Evolutionary conservation across 306 rosid species (phyloP).

Genomic region (Dryas octopetala): DNA sequence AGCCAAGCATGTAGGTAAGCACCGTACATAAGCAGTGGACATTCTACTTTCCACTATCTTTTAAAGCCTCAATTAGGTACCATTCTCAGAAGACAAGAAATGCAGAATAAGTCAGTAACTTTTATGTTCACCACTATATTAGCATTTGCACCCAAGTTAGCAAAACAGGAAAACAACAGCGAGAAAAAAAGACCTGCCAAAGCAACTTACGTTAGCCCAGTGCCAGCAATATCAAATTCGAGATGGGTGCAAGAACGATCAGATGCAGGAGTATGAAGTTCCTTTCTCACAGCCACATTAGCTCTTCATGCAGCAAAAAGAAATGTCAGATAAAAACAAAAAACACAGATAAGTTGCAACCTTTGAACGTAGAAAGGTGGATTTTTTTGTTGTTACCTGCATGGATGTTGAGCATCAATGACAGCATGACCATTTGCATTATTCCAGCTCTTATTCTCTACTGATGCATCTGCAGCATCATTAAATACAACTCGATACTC

Average conservation of each 20-base stretch:
- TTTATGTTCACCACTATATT: not conserved
- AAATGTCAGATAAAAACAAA: constrained; percentile 29
- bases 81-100: not conserved
- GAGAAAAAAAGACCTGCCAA: not conserved
- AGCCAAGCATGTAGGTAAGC: constrained; percentile 12
- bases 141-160: too few relatives aligned
- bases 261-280: constrained; percentile 79
- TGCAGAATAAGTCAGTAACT: not conserved
- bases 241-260: constrained; percentile 97
- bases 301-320: constrained; percentile 59
- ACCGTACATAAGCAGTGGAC: constrained; percentile 7
- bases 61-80: constrained; percentile 10
- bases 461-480: constrained; percentile 52
- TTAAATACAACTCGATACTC: constrained; percentile 75
- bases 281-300: constrained; percentile 87
- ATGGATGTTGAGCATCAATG: constrained; percentile 94
- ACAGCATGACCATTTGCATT: constrained; percentile 79
- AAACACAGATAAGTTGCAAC: constrained; percentile 14
- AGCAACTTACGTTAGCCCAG: constrained; percentile 72
- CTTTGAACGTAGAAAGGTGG: not conserved
- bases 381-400: constrained; percentile 50
- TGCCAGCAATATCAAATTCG: constrained; percentile 82
- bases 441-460: constrained; percentile 55
- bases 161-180: not conserved
- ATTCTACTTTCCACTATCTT: constrained; percentile 7